These are phyloP conservation scores for Phialemoniopsis sp. DNA, from an alignment of 2,329 filamentous ascomycete species.

Conservation along the genomic window DNA sequence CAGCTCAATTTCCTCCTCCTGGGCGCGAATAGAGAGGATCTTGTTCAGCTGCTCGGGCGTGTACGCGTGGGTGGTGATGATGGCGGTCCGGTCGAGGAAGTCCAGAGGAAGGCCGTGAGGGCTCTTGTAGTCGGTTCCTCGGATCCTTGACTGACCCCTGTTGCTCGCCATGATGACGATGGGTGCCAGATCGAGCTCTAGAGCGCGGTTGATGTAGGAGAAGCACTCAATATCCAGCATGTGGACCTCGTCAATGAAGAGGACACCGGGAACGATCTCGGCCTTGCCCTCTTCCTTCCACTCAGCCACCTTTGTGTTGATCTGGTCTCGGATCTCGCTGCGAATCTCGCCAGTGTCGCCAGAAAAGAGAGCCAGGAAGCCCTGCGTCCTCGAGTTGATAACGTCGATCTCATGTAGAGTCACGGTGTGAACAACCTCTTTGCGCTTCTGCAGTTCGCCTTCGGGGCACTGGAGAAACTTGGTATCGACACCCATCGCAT, in stretches of 20 bases:
- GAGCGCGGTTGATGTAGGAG: conserved; percentile 94
- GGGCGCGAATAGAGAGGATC: conserved; percentile 86
- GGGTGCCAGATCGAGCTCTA: conserved; percentile 91
- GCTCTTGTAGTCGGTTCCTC: conserved; percentile 88
- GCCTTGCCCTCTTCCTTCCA: conserved; percentile 99
- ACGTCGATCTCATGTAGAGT: conserved; percentile 98
- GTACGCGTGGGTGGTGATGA: conserved; percentile 91
- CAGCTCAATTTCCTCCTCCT: conserved; percentile 93
- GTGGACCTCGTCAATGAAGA: conserved; percentile 99
- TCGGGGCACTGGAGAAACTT: conserved; percentile 98
- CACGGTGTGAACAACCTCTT: conserved; percentile 95
- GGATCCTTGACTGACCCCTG: conserved; percentile 83
- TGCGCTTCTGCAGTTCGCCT: conserved; percentile 93
- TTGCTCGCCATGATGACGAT: conserved; percentile 99
- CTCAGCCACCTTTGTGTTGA: conserved; percentile 97
- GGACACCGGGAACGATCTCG: conserved; percentile 91
- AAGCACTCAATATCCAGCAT: conserved; percentile 99
- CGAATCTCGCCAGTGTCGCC: conserved; percentile 97
- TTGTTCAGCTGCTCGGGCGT: conserved; percentile 80
- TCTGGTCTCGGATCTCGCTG: conserved; percentile 95
- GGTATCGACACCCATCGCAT: conserved; percentile 97
- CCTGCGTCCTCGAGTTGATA: conserved; percentile 98
- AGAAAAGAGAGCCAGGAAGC: conserved; percentile 94
- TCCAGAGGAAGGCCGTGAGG: conserved; percentile 93
- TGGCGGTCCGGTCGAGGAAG: conserved; percentile 92